These are phyloP conservation scores for Trichoderma asperelloides DNA, from an alignment of 495 filamentous ascomycete species.

Conservation along the genomic window DNA sequence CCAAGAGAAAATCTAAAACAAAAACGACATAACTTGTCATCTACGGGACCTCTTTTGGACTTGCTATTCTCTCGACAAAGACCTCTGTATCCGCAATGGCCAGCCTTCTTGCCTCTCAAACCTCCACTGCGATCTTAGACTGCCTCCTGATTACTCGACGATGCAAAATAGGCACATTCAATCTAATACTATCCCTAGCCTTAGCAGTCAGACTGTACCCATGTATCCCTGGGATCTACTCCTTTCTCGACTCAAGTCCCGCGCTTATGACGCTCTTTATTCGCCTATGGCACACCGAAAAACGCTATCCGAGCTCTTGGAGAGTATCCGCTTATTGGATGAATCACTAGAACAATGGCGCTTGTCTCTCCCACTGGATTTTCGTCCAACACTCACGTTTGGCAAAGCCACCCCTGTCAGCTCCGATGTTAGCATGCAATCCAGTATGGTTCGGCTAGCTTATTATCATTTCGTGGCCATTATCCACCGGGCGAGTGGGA, in stretches of 20 bases:
- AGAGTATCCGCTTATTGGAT: neutral
- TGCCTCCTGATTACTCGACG: neutral
- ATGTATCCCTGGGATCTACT: neutral
- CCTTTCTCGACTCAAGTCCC: neutral
- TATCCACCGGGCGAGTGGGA: neutral
- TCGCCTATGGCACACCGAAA: neutral
- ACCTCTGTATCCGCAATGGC: neutral
- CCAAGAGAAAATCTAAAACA: neutral
- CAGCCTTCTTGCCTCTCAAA: neutral
- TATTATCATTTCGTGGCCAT: neutral
- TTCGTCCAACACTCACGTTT: neutral
- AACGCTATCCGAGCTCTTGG: neutral
- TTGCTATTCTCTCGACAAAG: neutral
- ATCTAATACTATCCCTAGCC: neutral
- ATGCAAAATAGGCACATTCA: neutral
- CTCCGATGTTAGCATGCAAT: neutral
- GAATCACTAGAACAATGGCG: neutral
- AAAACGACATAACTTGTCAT: neutral
- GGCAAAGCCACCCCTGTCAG: neutral
- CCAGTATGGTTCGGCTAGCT: neutral
- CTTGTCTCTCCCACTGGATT: neutral
- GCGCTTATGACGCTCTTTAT: neutral
- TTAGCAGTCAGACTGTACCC: neutral
- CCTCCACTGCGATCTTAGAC: neutral
- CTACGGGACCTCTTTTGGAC: neutral